Conservation (phyloP, 2,329 filamentous ascomycete species). For the Cladosporium colombiae region DNA sequence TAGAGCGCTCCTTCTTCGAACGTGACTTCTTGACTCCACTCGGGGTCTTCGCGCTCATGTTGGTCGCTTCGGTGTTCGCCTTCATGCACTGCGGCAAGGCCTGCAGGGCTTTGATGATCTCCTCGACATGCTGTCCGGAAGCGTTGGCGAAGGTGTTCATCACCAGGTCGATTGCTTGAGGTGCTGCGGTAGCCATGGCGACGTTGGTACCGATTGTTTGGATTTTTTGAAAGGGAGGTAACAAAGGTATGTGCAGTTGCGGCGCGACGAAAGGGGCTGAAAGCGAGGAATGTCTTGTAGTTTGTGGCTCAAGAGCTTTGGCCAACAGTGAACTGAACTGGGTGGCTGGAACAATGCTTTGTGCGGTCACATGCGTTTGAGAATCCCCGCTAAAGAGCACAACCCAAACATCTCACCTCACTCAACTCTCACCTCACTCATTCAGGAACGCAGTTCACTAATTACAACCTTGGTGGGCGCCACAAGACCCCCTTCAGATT, state of each 20-base stretch:
- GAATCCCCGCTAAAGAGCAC: too few species aligned
- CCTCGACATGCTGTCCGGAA: background rate
- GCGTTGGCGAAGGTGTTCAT: background rate
- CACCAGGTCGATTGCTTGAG: conserved; percentile 4
- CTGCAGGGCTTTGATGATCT: conserved; percentile 4
- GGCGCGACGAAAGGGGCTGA: too few species aligned
- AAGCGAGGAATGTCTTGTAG: too few species aligned
- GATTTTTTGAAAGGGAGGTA: background rate
- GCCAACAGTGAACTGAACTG: too few species aligned
- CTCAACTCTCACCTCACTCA: too few species aligned
- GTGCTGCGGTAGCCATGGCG: conserved; percentile 5
- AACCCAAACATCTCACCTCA: too few species aligned
- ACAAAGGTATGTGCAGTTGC: background rate
- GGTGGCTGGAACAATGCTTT: too few species aligned
- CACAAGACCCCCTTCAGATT: too few species aligned
- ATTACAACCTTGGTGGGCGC: too few species aligned
- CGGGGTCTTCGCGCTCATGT: background rate
- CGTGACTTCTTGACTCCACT: background rate
- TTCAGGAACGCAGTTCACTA: too few species aligned
- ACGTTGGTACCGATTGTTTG: background rate
- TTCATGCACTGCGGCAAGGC: background rate
- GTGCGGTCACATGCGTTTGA: too few species aligned
- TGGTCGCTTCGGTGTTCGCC: background rate
- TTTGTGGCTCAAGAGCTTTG: too few species aligned
- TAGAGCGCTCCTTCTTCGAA: background rate